Conservation (phyloP, 2,329 filamentous ascomycete genomes). For the Trichoderma breve region DNA sequence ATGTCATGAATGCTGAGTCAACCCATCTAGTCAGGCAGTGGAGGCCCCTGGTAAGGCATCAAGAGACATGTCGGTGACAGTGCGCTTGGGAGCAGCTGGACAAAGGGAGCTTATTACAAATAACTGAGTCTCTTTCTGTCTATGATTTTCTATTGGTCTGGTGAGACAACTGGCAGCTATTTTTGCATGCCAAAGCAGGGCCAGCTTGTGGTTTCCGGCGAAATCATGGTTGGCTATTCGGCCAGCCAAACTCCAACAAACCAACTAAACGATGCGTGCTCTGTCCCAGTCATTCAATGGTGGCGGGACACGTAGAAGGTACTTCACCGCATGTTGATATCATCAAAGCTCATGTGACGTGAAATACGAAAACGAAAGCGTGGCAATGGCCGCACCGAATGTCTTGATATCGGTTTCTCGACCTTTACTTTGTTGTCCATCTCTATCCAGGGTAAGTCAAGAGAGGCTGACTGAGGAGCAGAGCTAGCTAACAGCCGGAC, state of each 20-base stretch:
- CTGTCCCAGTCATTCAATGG: background rate
- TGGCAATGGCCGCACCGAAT: background rate
- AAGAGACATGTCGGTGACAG: conserved; percentile 10
- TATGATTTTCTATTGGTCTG: background rate
- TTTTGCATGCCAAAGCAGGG: background rate
- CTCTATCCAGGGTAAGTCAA: background rate
- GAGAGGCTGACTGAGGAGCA: background rate
- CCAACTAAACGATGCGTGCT: background rate
- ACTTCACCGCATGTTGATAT: background rate
- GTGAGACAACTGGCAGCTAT: background rate
- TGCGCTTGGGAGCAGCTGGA: background rate
- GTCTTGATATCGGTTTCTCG: background rate
- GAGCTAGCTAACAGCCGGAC: background rate
- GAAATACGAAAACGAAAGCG: background rate
- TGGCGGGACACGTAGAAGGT: background rate
- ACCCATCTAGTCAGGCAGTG: background rate
- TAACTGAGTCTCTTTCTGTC: too few species aligned
- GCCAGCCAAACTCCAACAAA: background rate
- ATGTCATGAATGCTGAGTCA: background rate
- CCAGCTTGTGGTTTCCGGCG: background rate
- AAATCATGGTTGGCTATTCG: background rate
- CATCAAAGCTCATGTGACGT: background rate
- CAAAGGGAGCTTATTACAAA: background rate
- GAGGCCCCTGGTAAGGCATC: background rate
- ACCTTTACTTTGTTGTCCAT: background rate